A percentile compares a stretch with the other conserved stretches of the same genome.
phyloP scores from a whole-genome alignment of 768 basidiomycete genomes.

The Leccinellum luteum region DNA sequence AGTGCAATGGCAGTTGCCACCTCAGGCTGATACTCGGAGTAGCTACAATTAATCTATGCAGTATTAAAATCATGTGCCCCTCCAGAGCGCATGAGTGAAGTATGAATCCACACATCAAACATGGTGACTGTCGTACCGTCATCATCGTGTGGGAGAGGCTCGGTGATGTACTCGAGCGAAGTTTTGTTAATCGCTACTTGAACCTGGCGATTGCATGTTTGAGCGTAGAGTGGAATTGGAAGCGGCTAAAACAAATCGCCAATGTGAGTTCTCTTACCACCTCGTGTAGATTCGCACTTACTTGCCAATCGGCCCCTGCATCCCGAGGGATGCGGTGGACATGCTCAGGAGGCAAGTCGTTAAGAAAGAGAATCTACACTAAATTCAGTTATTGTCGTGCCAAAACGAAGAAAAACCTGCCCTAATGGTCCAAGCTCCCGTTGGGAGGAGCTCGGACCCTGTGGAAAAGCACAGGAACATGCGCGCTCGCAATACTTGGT shows the following conservation, averaged over 20 bases:
- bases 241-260: neutral
- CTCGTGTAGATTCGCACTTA: neutral
- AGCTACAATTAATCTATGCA: neutral
- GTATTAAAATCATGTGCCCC: neutral
- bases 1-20: neutral
- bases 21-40: neutral
- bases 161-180: neutral
- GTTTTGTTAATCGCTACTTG: neutral
- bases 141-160: neutral
- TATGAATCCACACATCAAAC: neutral
- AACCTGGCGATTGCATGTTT: neutral
- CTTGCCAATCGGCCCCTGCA: neutral
- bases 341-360: neutral
- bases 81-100: neutral
- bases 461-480: neutral
- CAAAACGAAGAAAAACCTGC: neutral
- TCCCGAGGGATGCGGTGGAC: neutral
- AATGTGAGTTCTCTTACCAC: neutral
- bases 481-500: neutral
- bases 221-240: neutral
- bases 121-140: neutral
- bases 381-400: neutral
- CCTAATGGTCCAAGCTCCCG: neutral
- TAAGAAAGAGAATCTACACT: neutral
- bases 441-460: neutral